phyloP scores from a whole-genome alignment of 805 yeast genomes.

The Ogataea wickerhamii region DNA sequence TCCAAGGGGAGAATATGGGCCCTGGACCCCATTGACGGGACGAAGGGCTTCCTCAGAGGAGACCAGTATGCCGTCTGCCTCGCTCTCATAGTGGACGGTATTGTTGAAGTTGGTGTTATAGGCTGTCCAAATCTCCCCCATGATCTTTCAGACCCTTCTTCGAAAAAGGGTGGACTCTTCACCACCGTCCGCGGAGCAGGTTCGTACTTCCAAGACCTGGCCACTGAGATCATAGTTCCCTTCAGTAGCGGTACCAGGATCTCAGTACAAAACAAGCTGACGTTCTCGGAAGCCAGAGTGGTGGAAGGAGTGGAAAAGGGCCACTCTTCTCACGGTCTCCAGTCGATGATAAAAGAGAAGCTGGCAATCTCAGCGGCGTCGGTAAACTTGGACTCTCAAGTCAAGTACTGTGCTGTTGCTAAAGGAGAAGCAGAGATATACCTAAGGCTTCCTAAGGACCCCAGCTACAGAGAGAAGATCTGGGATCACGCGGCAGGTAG shows the following conservation, averaged over 20 bases:
- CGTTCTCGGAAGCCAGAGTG: constrained; percentile 54
- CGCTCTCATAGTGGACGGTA: constrained; percentile 82
- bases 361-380: constrained; percentile 57
- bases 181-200: constrained; percentile 69
- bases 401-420: constrained; percentile 87
- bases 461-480: constrained; percentile 82
- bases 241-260: constrained; percentile 37
- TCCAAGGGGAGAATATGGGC: constrained; percentile 87
- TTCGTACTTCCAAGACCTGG: constrained; percentile 50
- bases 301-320: constrained; percentile 95
- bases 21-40: constrained; percentile 96
- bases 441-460: constrained; percentile 76
- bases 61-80: constrained; percentile 97
- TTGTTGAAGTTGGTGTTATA: constrained; percentile 84
- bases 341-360: constrained; percentile 62
- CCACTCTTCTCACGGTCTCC: constrained; percentile 89
- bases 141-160: constrained; percentile 34
- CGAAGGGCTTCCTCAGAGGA: constrained; percentile 92
- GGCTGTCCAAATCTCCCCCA: constrained; percentile 92
- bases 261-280: constrained; percentile 46
- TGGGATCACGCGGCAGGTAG: constrained; percentile 99
- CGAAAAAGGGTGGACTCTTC: constrained; percentile 67
- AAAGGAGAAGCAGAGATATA: constrained; percentile 92
- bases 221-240: constrained; percentile 36
- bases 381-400: constrained; percentile 90